Evolutionary conservation across 352 stramenopile genomes (phyloP).

Genomic region (Blastocystis sp.): DNA sequence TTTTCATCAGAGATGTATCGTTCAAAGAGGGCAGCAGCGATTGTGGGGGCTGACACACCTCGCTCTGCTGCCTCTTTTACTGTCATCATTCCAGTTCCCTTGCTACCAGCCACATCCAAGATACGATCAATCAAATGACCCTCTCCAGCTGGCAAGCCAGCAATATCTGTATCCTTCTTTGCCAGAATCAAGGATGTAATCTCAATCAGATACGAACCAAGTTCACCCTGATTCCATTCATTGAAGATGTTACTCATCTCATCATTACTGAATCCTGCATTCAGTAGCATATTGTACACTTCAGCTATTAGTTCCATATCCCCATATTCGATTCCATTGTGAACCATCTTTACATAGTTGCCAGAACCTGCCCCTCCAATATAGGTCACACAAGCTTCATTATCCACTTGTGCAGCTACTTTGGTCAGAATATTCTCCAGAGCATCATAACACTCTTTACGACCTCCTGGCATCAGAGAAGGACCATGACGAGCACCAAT

Average conservation of each 20-base stretch:
- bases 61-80: slow-evolving; percentile 81
- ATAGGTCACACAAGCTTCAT: slow-evolving; percentile 86
- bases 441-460: slow-evolving; percentile 86
- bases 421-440: slow-evolving; percentile 92
- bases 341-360: slow-evolving; percentile 99
- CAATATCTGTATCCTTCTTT: slow-evolving; percentile 87
- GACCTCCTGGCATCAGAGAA: slow-evolving; percentile 92
- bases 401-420: slow-evolving; percentile 83
- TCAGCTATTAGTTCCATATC: slow-evolving; percentile 98
- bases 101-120: slow-evolving; percentile 97
- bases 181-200: slow-evolving; percentile 92
- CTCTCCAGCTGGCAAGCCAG: slow-evolving; percentile 64
- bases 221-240: slow-evolving; percentile 91
- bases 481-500: slow-evolving; percentile 92
- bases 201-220: slow-evolving; percentile 95
- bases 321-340: slow-evolving; percentile 98
- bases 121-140: slow-evolving; percentile 87
- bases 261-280: slow-evolving; percentile 79
- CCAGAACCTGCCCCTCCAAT: slow-evolving; percentile 85
- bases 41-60: slow-evolving; percentile 88
- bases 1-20: slow-evolving; percentile 90
- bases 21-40: slow-evolving; percentile 87
- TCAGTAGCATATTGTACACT: slow-evolving; percentile 92
- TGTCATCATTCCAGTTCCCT: slow-evolving; percentile 74
- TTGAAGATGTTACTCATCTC: slow-evolving; percentile 84